A percentile compares a stretch with the other conserved stretches of the same genome.
phyloP scores from a whole-genome alignment of 257 asterid genomes.

The Fraxinus pennsylvanica region DNA sequence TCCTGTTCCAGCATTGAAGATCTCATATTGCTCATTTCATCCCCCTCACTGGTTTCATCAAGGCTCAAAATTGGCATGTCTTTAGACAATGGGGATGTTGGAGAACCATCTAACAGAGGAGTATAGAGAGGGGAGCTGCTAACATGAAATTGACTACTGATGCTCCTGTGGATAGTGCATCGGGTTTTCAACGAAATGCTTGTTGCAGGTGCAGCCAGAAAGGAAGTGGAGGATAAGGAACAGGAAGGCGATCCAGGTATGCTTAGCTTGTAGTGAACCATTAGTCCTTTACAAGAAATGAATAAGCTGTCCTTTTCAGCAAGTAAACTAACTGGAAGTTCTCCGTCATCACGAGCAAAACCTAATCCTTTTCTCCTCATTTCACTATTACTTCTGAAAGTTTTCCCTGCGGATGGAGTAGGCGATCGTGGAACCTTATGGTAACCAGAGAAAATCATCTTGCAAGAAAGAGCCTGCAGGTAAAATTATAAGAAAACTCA shows the following conservation, averaged over 20 bases:
- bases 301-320: slow-evolving; percentile 85
- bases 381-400: slow-evolving; percentile 60
- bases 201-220: slow-evolving; percentile 51
- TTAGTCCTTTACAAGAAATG: slow-evolving; percentile 68
- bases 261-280: slow-evolving; percentile 86
- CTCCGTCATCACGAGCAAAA: slow-evolving; percentile 57
- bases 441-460: slow-evolving; percentile 71
- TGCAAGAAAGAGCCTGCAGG: slow-evolving; percentile 77
- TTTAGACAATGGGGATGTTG: slow-evolving; percentile 73
- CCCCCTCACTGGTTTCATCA: slow-evolving; percentile 54
- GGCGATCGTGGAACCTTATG: slow-evolving; percentile 94
- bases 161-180: slow-evolving; percentile 69
- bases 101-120: slow-evolving; percentile 68
- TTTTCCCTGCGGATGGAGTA: slow-evolving; percentile 69
- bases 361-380: slow-evolving; percentile 56
- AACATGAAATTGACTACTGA: slow-evolving; percentile 67
- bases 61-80: slow-evolving; percentile 70
- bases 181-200: slow-evolving; percentile 48
- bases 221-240: slow-evolving; percentile 61
- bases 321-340: slow-evolving; percentile 83
- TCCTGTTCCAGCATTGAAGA: slow-evolving; percentile 41
- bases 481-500: slow-evolving; percentile 1
- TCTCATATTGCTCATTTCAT: slow-evolving; percentile 45
- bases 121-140: slow-evolving; percentile 51
- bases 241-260: slow-evolving; percentile 66